Evolutionary conservation across 192 early-diverging fungal species (phyloP), one percentile per base, ranked within the genome.

Genomic region (Globomyces pollinis-pini): DNA sequence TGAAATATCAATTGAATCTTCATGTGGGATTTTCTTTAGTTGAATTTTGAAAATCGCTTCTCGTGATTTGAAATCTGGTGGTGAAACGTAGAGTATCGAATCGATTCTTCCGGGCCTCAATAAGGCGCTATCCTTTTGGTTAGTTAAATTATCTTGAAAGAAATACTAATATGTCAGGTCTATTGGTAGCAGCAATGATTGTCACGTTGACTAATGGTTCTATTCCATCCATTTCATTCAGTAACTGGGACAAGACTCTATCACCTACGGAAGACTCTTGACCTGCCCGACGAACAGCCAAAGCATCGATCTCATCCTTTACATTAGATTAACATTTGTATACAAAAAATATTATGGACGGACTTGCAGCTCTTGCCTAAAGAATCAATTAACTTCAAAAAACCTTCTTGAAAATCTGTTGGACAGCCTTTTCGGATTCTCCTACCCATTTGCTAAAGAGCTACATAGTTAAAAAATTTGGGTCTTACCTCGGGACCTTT

Each of bases 401-500:
- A n/a, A n/a, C n/a, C 70, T 94, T 94, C 32, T 84, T 76, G 59
- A 99, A 99, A n/a, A 97, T 83, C 55, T 92, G 87, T 3, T 85
- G 83, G 2, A 99, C 88, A 2, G 93, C 92, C 73, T 94, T 95
- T 70, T 99, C 96, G 1, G 91, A 94, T 61, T 99, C 96, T 24
- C 96, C 96, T 5, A 99, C 96, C 93, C 93, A 99, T 67, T 97
- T 99, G 76, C 91, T 96, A 63, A 97, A 94, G 11, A 97, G 71
- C 88, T 91, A 50, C 6, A 43, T 30, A 11, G 13, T 20, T 26
- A 8, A 18, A 16, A 18, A 32, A 34, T 32, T 39, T n/a, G 38
- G 51, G n/a, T n/a, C n/a, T n/a, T 77, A 91, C 88, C 77, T 99
- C 96, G 1, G 96, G 96, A 1, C 96, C 96, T 34, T 97, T 96